phyloP scores from a whole-genome alignment of 2,329 filamentous ascomycete genomes.

The Penicillium sp. region DNA sequence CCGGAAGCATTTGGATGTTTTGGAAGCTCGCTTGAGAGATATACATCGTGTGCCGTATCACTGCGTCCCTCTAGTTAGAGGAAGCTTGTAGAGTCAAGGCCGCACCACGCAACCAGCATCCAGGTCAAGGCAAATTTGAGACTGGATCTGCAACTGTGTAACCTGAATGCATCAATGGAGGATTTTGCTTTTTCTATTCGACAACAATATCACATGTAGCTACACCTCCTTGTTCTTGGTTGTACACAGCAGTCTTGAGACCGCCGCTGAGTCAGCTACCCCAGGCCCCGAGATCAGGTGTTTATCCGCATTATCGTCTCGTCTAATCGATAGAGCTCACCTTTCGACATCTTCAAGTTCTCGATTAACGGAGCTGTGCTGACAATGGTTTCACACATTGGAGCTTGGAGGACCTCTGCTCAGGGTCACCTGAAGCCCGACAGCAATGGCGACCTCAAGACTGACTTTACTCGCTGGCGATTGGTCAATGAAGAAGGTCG shows the following conservation, averaged over 20 bases:
- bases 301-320: slow-evolving; percentile 6
- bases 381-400: slow-evolving; percentile 34
- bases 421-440: slow-evolving; percentile 40
- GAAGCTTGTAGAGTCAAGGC: not conserved
- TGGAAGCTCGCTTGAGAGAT: not conserved
- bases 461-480: slow-evolving; percentile 82
- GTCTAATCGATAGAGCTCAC: slow-evolving; percentile 3
- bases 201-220: slow-evolving; percentile 1
- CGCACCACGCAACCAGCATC: not conserved
- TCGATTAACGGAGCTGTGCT: not conserved
- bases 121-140: no score
- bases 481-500: slow-evolving; percentile 78
- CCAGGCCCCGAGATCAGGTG: slow-evolving; percentile 5
- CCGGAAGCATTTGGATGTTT: not conserved
- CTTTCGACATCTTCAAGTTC: slow-evolving; percentile 3
- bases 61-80: not conserved
- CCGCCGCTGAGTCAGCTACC: slow-evolving; percentile 26
- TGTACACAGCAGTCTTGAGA: slow-evolving; percentile 24
- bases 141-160: no score
- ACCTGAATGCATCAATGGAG: not conserved
- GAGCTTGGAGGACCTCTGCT: slow-evolving; percentile 37
- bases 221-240: slow-evolving; percentile 11
- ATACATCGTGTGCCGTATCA: not conserved
- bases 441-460: slow-evolving; percentile 54
- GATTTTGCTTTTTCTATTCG: not conserved